Conservation (phyloP, 2,329 filamentous ascomycete species). For the Didymella keratinophila region DNA sequence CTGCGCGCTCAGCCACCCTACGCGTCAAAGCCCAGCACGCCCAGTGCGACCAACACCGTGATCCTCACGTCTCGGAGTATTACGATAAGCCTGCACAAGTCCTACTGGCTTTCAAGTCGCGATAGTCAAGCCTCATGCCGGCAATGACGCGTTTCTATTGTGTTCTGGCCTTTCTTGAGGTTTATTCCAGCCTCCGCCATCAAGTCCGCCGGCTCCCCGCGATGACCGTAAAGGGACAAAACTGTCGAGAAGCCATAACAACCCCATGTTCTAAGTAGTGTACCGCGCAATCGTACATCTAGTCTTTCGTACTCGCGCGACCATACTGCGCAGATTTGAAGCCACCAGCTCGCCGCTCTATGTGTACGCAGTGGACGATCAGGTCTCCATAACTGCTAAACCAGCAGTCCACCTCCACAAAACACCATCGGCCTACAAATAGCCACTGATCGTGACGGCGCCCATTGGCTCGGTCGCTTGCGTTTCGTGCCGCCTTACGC, state of each 20-base stretch:
- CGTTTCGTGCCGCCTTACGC: conserved; percentile 8
- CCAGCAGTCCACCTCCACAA: conserved; percentile 21
- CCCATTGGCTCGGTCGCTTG: conserved; percentile 17
- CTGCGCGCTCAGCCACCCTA: conserved; percentile 27
- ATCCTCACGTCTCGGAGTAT: conserved; percentile 15
- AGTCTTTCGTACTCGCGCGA: neutral
- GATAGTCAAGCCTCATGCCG: conserved; percentile 24
- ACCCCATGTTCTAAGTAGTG: conserved; percentile 2
- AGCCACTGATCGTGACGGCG: neutral
- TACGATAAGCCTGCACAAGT: conserved; percentile 23
- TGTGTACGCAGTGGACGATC: neutral
- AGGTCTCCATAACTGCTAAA: conserved; percentile 22
- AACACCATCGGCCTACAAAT: conserved; percentile 13
- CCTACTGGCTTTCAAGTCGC: conserved; percentile 17
- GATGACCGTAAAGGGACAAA: conserved; percentile 32
- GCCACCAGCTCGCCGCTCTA: conserved; percentile 1
- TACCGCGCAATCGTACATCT: conserved; percentile 9
- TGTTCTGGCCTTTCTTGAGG: conserved; percentile 25
- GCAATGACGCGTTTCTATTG: conserved; percentile 42
- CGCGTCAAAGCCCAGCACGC: conserved; percentile 31
- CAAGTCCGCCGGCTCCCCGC: conserved; percentile 39
- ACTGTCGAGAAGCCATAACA: conserved; percentile 14
- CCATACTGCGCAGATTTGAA: neutral
- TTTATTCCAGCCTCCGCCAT: conserved; percentile 29
- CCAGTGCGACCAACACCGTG: conserved; percentile 5